Evolutionary conservation across 179 eudicot species (phyloP).

Genomic region (Heliamphora pulchella): DNA sequence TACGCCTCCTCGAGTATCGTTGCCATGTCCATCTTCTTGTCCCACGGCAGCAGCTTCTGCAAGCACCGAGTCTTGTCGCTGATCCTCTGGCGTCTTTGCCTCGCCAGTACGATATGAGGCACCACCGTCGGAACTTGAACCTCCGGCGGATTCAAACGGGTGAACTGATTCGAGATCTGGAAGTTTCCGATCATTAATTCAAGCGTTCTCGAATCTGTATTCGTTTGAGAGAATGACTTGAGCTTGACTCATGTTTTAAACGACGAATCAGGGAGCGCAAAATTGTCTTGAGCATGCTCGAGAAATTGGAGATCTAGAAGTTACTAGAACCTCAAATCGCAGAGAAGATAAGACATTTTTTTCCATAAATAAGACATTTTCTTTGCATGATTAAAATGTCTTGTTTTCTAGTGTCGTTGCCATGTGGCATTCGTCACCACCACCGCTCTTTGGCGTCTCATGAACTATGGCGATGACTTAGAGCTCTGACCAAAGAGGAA

Average conservation of each 20-base stretch:
- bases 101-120: not conserved
- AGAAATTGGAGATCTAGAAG: slow-evolving; percentile 30
- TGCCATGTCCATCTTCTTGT: slow-evolving; percentile 36
- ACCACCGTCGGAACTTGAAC: not conserved
- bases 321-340: not conserved
- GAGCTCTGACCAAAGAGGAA: too few species aligned
- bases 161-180: not conserved
- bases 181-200: not conserved
- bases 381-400: too few species aligned
- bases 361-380: too few species aligned
- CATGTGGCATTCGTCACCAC: too few species aligned
- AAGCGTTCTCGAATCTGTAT: not conserved
- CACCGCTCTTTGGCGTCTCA: too few species aligned
- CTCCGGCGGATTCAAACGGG: not conserved
- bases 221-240: not conserved
- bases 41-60: slow-evolving; percentile 42
- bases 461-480: too few species aligned
- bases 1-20: slow-evolving; percentile 45
- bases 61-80: slow-evolving; percentile 36
- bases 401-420: too few species aligned
- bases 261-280: not conserved
- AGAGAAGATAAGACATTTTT: too few species aligned
- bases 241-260: slow-evolving; percentile 4
- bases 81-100: slow-evolving; percentile 22
- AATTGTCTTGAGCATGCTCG: slow-evolving; percentile 11